These are phyloP conservation scores for Pholiota conissans DNA, from an alignment of 768 basidiomycete species.

Conservation along the genomic window DNA sequence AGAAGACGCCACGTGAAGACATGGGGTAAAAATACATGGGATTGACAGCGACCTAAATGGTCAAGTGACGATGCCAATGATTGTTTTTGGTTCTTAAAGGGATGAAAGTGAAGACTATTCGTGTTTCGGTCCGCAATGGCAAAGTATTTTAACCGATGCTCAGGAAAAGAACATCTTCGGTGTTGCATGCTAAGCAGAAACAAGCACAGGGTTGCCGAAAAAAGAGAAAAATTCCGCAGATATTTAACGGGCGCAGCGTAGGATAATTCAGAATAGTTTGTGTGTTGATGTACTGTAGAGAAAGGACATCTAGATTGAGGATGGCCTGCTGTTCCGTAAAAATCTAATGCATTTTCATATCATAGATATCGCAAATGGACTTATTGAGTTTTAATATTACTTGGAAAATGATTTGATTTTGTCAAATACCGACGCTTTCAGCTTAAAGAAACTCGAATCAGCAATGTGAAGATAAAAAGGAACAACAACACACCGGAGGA, in stretches of 20 bases:
- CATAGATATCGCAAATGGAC: background rate
- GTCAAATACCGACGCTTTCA: constrained; percentile 51
- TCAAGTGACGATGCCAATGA: constrained; percentile 24
- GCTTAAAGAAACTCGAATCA: constrained; percentile 27
- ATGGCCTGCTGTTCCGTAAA: too few relatives aligned
- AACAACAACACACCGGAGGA: constrained; percentile 54
- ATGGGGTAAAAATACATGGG: background rate
- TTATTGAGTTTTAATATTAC: background rate
- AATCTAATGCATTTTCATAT: too few relatives aligned
- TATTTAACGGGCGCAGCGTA: too few relatives aligned
- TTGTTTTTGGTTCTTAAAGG: constrained; percentile 15
- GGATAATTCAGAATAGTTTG: too few relatives aligned
- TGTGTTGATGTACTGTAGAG: too few relatives aligned
- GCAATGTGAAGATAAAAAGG: background rate
- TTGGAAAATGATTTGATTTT: constrained; percentile 9
- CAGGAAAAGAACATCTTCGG: background rate
- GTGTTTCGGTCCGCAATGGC: background rate
- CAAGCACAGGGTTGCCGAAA: too few relatives aligned
- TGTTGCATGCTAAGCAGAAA: too few relatives aligned
- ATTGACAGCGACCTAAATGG: constrained; percentile 1
- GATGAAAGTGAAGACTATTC: background rate
- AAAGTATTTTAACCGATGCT: background rate
- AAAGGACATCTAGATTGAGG: too few relatives aligned
- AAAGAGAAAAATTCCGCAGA: too few relatives aligned
- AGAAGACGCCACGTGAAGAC: constrained; percentile 5